Percentiles rank a stretch among this genome's conserved stretches.
Conservation (phyloP, 768 basidiomycete species). For the Lentinula detonsa region DNA sequence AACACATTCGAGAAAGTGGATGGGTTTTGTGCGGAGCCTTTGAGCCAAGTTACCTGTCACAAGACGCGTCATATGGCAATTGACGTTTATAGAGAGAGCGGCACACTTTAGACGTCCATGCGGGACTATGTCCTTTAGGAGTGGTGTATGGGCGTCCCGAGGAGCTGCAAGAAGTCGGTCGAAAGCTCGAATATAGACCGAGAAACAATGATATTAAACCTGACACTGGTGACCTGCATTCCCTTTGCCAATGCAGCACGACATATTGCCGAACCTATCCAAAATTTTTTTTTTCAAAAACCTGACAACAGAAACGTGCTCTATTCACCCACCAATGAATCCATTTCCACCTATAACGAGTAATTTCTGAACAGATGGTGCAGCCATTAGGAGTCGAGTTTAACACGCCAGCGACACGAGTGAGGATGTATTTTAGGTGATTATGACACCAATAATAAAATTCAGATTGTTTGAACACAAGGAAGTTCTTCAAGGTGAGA, state of each 20-base stretch:
- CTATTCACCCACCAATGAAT: constrained; percentile 66
- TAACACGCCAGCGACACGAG: not conserved
- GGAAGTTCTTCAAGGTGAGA: not conserved
- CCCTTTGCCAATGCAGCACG: constrained; percentile 80
- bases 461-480: too few species aligned
- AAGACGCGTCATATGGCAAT: constrained; percentile 10
- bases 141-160: constrained; percentile 83
- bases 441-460: not conserved
- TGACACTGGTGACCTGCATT: constrained; percentile 84
- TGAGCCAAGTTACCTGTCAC: constrained; percentile 79
- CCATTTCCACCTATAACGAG: constrained; percentile 99
- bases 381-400: not conserved
- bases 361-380: constrained; percentile 42
- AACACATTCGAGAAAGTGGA: constrained; percentile 67
- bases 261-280: constrained; percentile 86
- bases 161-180: constrained; percentile 41
- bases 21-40: constrained; percentile 77
- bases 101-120: constrained; percentile 74
- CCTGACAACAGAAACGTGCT: not conserved
- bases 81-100: constrained; percentile 8
- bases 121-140: constrained; percentile 84
- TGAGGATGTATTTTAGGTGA: not conserved
- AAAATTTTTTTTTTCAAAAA: not conserved
- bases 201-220: constrained; percentile 35
- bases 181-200: not conserved